A percentile compares a stretch with the other conserved stretches of the same genome.
Conservation (phyloP, 1,284 basidiomycete genomes). For the Naganishia sp. region DNA sequence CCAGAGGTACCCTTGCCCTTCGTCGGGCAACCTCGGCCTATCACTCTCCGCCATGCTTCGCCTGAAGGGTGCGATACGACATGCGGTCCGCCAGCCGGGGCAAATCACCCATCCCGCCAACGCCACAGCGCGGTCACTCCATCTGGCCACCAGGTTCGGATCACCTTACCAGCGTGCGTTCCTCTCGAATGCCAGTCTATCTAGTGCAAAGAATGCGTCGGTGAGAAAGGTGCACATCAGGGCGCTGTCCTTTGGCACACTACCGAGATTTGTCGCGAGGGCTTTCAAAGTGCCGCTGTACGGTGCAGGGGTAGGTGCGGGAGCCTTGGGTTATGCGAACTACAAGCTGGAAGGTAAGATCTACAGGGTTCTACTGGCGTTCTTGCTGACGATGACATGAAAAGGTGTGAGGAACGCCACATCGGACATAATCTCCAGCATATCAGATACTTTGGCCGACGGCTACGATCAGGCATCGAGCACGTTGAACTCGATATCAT, state of each 20-base stretch:
- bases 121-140: constrained; percentile 13
- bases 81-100: background rate
- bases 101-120: constrained; percentile 5
- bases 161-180: constrained; percentile 9
- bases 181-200: constrained; percentile 16
- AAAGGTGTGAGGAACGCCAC: constrained; percentile 51
- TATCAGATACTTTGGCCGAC: constrained; percentile 44
- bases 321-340: constrained; percentile 87
- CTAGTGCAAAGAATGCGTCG: background rate
- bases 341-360: constrained; percentile 85
- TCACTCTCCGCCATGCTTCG: constrained; percentile 11
- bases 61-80: constrained; percentile 13
- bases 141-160: constrained; percentile 8
- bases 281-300: constrained; percentile 83
- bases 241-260: constrained; percentile 76
- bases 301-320: constrained; percentile 79
- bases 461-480: constrained; percentile 46
- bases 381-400: background rate
- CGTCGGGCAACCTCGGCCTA: background rate
- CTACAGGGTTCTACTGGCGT: background rate
- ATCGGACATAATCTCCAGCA: constrained; percentile 42
- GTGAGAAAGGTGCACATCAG: constrained; percentile 54
- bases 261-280: constrained; percentile 76
- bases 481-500: constrained; percentile 18
- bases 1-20: too few species aligned